These are phyloP conservation scores for Fusarium nematophilum DNA, from an alignment of 2,329 filamentous ascomycete species.

Conservation along the genomic window DNA sequence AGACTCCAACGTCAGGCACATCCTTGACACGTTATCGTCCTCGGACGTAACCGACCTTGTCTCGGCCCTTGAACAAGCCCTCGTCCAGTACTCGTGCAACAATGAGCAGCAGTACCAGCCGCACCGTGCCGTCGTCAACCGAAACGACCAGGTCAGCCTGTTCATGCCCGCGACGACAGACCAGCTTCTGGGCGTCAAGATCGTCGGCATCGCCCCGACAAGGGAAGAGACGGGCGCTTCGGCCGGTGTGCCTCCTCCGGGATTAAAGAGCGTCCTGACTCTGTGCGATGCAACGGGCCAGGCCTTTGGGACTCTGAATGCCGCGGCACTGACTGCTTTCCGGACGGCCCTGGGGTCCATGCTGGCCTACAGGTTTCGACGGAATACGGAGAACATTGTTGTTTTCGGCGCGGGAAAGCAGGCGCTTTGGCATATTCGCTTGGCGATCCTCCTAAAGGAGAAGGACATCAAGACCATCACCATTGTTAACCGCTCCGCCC, in stretches of 20 bases:
- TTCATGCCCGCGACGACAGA: conserved; percentile 75
- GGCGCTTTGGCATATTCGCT: conserved; percentile 77
- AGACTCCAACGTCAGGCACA: conserved; percentile 37
- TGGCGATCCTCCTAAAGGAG: conserved; percentile 67
- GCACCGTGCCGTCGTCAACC: conserved; percentile 68
- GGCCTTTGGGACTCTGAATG: conserved; percentile 73
- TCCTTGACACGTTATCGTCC: conserved; percentile 29
- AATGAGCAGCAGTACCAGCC: conserved; percentile 72
- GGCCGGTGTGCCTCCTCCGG: conserved; percentile 46
- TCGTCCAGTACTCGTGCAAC: conserved; percentile 66
- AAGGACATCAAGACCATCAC: conserved; percentile 44
- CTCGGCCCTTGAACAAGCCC: conserved; percentile 31
- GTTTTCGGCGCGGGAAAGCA: conserved; percentile 79
- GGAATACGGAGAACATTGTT: conserved; percentile 59
- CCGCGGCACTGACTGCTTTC: conserved; percentile 76
- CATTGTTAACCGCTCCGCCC: conserved; percentile 48
- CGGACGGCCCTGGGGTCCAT: conserved; percentile 73
- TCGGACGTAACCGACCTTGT: conserved; percentile 31
- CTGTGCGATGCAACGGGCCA: conserved; percentile 67
- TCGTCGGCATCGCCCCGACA: conserved; percentile 57
- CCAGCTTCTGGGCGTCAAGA: conserved; percentile 71
- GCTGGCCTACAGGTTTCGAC: conserved; percentile 61
- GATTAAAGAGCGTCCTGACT: conserved; percentile 64
- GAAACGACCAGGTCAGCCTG: conserved; percentile 71
- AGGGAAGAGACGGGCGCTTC: conserved; percentile 10